Base-by-base conservation (phyloP, 2,329 filamentous ascomycete species). In the Beauveria varroae region DNA sequence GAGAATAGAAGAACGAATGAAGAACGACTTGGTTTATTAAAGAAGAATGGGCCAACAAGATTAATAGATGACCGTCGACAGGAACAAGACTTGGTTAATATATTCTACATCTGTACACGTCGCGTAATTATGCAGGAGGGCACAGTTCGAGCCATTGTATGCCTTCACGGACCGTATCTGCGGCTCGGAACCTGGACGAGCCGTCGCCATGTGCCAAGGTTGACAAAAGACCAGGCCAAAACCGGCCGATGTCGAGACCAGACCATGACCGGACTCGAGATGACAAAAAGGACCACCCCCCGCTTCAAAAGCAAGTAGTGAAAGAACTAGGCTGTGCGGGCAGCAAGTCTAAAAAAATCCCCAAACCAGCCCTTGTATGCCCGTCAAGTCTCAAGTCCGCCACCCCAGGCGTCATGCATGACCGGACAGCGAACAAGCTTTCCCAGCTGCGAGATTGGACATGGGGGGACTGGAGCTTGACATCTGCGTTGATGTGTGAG, bases 161-260 rank as follows among this genome's bases (percentile, higher is more conserved):
- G 28, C 10, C 22, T 41, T 57, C 26, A 30, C 8, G 18, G 46
- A 30, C 34, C 43, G 34, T 30, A 50, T 59, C 40, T 52, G 57
- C 57, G 49, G 57, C 57, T 53, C 57, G 57, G 57, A 52, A 52
- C 24, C 12, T 51, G 37, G 14, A 43, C 57, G 18, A 59, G 37
- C 49, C 40, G 49, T 41, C 30, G 30, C 28, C 28, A 37, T n/a
- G 30, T 37, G 43, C 20, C 54, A 46, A 57, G 43, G 43, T 22
- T 40, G 14, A 47, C 22, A 14, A 26, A 37, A 44, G 44, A 47
- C 44, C 44, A 51, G 26, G 16, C 16, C 49, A 51, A 30, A 50
- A 12, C 41, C 18, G 4, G 41, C n/a, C 41, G 22, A 22, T 28
- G 3, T 14, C 24, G 20, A 56, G 54, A 47, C 41, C 43, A 26